Base-by-base conservation (phyloP, 2,329 filamentous ascomycete genomes). In the Pseudogymnoascus sp. region DNA sequence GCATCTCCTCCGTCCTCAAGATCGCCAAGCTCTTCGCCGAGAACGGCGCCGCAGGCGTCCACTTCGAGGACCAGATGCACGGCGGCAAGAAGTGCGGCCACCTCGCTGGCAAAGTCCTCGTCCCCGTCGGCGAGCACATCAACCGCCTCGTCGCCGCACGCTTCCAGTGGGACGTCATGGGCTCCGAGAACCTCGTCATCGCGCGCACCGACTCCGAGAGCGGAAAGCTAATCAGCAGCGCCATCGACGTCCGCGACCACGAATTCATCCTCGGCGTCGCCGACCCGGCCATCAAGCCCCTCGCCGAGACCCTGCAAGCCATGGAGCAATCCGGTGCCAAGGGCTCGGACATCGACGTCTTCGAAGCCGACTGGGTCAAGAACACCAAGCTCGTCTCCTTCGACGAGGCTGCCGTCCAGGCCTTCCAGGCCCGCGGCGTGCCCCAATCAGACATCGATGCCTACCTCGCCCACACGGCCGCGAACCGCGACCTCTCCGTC, bases 91-190 rank as follows among this genome's bases (percentile, higher is more conserved):
- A 98, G 79, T 99, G 95, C 74, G 95, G 95, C 14, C 95, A 99
- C 78, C 80, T 98, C 66, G 95, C 95, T 0, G 95, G 95, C 69
- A 99, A 98, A 76, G 95, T 98, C 1, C 81, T 99, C 7, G 95
- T 98, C 2, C 93, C 95, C 0, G 86, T 93, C 0, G 90, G 92
- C 66, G 95, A 98, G 75, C 95, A 99, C 79, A 96, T 98, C 81
- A 97, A 96, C 79, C 88, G 95, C 28, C 85, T 99, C 4, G 88
- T 92, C 19, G 93, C 95, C 1, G 88, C 93, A 2, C 88, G 95
- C 65, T 97, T 96, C 79, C 95, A 99, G 74, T 99, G 93, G 93
- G 95, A 99, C 73, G 83, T 97, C 70, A 98, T 99, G 93, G 95
- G 93, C 57, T 88, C 86, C 62, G 95, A 99, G 79, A 98, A 96